Conservation (phyloP, 192 early-diverging fungal genomes). For the Backusella tuberculispora region DNA sequence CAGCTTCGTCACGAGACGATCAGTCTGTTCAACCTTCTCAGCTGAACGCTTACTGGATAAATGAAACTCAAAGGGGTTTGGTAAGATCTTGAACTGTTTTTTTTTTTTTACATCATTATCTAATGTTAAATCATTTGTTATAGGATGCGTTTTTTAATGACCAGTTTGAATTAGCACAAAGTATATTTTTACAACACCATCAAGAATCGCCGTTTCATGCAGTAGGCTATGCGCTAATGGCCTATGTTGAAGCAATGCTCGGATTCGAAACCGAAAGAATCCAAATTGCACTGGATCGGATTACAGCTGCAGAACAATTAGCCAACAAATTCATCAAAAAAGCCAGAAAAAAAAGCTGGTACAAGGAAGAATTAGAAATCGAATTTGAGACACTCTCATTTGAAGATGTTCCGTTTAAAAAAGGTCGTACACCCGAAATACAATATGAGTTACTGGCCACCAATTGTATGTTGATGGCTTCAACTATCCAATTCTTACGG, state of each 20-base stretch:
- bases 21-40: neutral
- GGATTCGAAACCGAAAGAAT: constrained; percentile 39
- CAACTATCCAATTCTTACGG: constrained; percentile 41
- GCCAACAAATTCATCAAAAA: constrained; percentile 24
- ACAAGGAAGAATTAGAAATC: neutral
- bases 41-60: constrained; percentile 1
- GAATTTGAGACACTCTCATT: neutral
- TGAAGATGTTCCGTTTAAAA: neutral
- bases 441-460: constrained; percentile 39
- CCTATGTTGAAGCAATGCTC: constrained; percentile 45
- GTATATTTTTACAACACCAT: constrained; percentile 34
- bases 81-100: constrained; percentile 11
- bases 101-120: no score
- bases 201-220: constrained; percentile 44
- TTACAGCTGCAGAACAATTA: constrained; percentile 30
- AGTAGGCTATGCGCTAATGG: constrained; percentile 43
- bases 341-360: neutral
- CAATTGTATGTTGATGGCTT: constrained; percentile 45
- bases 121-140: no score
- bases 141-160: constrained; percentile 47
- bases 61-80: constrained; percentile 26
- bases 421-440: constrained; percentile 6
- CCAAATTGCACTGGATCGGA: constrained; percentile 31
- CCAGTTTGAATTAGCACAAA: constrained; percentile 38
- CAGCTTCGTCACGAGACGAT: constrained; percentile 9